These are phyloP conservation scores for Vitis hybrid DNA, from an alignment of 177 flowering plant species.

Conservation along the genomic window DNA sequence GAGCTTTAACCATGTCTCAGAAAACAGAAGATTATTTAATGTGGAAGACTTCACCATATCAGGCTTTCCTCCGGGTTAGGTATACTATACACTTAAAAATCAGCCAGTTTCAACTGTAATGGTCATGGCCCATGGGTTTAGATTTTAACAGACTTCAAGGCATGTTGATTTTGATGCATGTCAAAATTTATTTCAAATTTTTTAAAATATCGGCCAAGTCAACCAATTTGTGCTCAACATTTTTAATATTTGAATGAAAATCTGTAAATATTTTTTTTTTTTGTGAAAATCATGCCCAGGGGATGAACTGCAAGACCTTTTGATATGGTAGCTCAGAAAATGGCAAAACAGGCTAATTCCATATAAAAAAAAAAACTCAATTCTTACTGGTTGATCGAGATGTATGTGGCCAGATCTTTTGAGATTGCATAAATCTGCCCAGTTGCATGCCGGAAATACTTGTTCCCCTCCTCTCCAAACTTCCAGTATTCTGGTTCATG, in stretches of 20 bases:
- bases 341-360: slow-evolving; percentile 1
- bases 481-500: slow-evolving; percentile 93
- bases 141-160: neutral
- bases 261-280: neutral
- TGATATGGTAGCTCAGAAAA: neutral
- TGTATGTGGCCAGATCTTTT: slow-evolving; percentile 79
- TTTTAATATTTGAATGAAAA: neutral
- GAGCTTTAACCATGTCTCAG: slow-evolving; percentile 1
- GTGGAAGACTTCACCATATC: neutral
- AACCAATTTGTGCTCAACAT: neutral
- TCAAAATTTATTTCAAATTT: neutral
- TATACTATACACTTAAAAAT: neutral
- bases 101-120: neutral
- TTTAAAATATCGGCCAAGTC: neutral
- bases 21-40: neutral
- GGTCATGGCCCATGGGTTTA: neutral
- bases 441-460: slow-evolving; percentile 88
- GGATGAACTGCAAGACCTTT: neutral
- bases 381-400: slow-evolving; percentile 80
- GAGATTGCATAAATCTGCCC: slow-evolving; percentile 92
- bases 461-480: slow-evolving; percentile 89
- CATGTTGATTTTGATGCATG: neutral
- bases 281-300: neutral
- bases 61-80: neutral
- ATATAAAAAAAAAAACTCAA: neutral